Base-by-base conservation (phyloP, 2,329 filamentous ascomycete genomes). In the Epicoccum sorghinum region DNA sequence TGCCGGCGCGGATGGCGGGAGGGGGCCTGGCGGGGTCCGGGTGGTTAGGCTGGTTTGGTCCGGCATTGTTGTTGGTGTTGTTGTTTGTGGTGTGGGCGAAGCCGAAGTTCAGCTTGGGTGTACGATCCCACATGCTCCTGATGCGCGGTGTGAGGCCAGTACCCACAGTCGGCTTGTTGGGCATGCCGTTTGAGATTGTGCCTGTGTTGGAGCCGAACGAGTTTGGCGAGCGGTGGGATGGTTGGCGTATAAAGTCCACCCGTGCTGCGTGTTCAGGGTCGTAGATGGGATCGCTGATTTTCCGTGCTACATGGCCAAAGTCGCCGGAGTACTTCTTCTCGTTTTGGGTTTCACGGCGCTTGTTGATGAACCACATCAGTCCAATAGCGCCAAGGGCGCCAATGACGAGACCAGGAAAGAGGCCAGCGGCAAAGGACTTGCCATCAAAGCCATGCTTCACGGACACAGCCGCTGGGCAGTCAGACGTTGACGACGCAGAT, bases 241-340 rank as follows among this genome's bases (percentile, higher is more conserved):
- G 70, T 9, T 62, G 67, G 10, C 73, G 62, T 32, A 75, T 71
- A 57, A 76, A 74, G 57, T 77, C 72, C 32, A 70, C 71, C 4
- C 74, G 64, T 10, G 68, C 63, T 14, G 70, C 67, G 47, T 70
- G 62, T n/a, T 60, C 55, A 2, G 72, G 71, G 48, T 75, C 69
- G 60, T 73, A 75, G 58, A 75, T 75, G 18, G 73, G 72, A 36
- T 75, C 72, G 55, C 69, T 73, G 60, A 75, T 74, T 35, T 69
- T 67, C 10, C 72, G 68, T 4, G 71, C 61, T 13, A 75, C 71
- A 35, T 73, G 70, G 1, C 71, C 72, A 36, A 75, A 75, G 60
- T 76, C 73, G 8, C 71, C 71, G 2, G 69, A 73, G 56, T 71
- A 75, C 32, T 72, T 68, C 42, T 67, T 55, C 38, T 68, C 67